Base-by-base conservation (phyloP, 73 alveolate genomes). In the Paramecium bursaria region DNA sequence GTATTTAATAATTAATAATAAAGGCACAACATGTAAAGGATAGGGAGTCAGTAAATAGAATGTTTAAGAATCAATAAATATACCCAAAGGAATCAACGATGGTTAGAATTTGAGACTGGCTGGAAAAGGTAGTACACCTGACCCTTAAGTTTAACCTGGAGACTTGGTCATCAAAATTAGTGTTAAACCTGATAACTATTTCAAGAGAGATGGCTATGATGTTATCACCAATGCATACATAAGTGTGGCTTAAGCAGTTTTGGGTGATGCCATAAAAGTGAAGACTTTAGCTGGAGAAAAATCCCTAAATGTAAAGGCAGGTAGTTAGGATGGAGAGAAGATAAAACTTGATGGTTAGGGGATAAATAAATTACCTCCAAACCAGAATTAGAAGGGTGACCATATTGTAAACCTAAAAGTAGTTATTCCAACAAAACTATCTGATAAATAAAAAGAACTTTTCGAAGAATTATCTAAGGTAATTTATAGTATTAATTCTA, bases 21-120 rank as follows among this genome's bases (percentile, higher is more conserved):
- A 48, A 82, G 88, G 91, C 29, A 47, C 93, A 10, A 61, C 95
- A 17, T 92, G 97, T 82, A 75, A 73, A 23, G 97, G 97, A 10
- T 42, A 74, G 48, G 97, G 97, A 49, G 75, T 61, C 3, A 74
- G 44, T 10, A 47, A 74, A n/a, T 25, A 44, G 3, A 44, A 75
- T 23, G 94, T 87, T 2, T 55, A 76, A 44, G 98, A 94, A 80
- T 29, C 67, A 14, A 80, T 94, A 25, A 87, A 88, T 33, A 90
- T 94, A 29, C 98, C 98, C 10, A 92, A 94, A 73, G 98, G 98
- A 25, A 95, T 94, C 0, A 89, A 80, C 30, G 75, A 75, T 77
- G 98, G 96, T 6, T 75, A 87, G 5, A 94, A 86, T 51, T 57
- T 94, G 52, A 87, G 95, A 79, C 31, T 94, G 61, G 67, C 95